Conservation (phyloP, 352 stramenopile genomes). For the Blastocystis sp. region DNA sequence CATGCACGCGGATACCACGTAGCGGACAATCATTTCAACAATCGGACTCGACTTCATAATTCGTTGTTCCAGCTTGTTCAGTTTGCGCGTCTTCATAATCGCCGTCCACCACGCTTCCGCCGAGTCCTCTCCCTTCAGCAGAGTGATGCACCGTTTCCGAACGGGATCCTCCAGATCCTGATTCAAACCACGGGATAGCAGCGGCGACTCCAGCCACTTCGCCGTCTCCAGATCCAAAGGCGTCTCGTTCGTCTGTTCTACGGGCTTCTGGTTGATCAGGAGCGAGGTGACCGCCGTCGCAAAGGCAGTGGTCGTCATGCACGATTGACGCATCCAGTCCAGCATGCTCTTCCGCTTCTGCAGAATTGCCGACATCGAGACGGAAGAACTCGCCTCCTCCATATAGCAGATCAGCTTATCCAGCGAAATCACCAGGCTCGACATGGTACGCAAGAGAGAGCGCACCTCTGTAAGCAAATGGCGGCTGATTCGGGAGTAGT, state of each 20-base stretch:
- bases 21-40: neutral
- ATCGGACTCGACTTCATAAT: neutral
- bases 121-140: neutral
- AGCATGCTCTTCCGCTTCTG: neutral
- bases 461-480: neutral
- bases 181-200: neutral
- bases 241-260: too few relatives aligned
- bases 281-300: neutral
- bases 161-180: constrained; percentile 4
- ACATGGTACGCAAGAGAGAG: neutral
- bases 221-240: neutral
- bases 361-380: neutral
- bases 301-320: neutral
- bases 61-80: neutral
- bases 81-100: neutral
- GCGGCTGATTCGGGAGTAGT: neutral
- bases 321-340: neutral
- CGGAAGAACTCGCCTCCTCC: neutral
- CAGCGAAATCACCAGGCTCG: neutral
- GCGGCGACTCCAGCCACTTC: neutral
- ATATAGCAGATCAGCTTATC: neutral
- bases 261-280: constrained; percentile 20
- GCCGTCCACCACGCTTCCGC: neutral
- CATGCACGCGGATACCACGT: neutral
- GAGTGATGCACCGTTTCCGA: neutral